phyloP scores from a whole-genome alignment of 345 rosid species.

The Theobroma cacao region DNA sequence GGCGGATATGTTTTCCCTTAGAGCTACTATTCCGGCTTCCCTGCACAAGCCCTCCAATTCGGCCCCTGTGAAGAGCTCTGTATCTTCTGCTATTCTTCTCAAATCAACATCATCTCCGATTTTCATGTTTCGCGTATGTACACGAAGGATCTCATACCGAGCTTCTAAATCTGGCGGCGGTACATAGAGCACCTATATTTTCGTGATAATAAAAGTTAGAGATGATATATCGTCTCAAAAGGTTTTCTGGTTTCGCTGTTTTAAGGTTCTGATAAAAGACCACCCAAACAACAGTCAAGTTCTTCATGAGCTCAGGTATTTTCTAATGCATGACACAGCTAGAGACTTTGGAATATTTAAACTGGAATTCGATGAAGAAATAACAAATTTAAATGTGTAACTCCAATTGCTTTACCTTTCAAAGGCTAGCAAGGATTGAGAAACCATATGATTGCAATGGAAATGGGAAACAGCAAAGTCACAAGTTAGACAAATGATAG shows the following conservation, averaged over 20 bases:
- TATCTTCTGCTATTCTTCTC: slow-evolving; percentile 62
- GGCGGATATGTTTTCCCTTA: slow-evolving; percentile 77
- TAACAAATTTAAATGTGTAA: not conserved
- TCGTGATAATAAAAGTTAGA: not conserved
- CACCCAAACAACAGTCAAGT: not conserved
- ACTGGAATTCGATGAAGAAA: not conserved
- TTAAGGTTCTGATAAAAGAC: too few species aligned
- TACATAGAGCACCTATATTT: slow-evolving; percentile 63
- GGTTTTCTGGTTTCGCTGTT: too few species aligned
- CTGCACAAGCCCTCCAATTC: slow-evolving; percentile 81
- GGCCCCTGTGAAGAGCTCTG: slow-evolving; percentile 85
- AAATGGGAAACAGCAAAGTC: not conserved
- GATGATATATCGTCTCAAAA: not conserved
- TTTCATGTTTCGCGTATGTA: slow-evolving; percentile 81
- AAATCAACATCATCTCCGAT: slow-evolving; percentile 67
- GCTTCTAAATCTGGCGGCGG: slow-evolving; percentile 83
- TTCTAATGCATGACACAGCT: too few species aligned
- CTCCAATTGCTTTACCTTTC: not conserved
- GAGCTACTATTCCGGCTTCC: slow-evolving; percentile 82
- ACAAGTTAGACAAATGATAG: not conserved
- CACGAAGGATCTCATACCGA: slow-evolving; percentile 66
- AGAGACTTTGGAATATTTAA: not conserved
- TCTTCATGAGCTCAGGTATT: not conserved
- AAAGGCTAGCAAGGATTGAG: not conserved
- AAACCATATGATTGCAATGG: not conserved